A percentile compares a stretch with the other conserved stretches of the same genome.
Conservation (phyloP, 1,284 basidiomycete species). For the Agroathelia rolfsii region DNA sequence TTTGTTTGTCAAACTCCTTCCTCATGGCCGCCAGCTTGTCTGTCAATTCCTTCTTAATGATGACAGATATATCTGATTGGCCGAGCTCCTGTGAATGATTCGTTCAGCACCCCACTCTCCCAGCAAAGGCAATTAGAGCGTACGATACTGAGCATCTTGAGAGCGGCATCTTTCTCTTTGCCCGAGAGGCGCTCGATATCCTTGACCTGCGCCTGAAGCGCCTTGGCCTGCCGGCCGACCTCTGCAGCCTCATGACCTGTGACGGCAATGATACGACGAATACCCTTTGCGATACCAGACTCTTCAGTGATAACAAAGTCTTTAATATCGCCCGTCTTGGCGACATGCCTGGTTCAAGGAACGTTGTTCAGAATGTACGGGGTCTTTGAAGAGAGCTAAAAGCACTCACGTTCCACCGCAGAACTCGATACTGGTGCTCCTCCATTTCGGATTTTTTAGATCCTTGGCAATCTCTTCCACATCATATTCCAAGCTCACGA, state of each 20-base stretch:
- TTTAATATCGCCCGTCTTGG: constrained; percentile 92
- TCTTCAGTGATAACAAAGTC: constrained; percentile 93
- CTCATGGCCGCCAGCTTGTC: constrained; percentile 66
- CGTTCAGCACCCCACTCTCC: constrained; percentile 1
- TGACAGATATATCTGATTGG: constrained; percentile 80
- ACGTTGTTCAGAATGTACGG: constrained; percentile 5
- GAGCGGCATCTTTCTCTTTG: constrained; percentile 75
- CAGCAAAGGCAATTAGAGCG: constrained; percentile 16
- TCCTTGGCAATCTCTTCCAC: constrained; percentile 82
- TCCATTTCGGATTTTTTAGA: constrained; percentile 85
- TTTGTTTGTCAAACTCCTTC: constrained; percentile 79
- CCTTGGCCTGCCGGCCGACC: constrained; percentile 64
- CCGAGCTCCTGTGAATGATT: constrained; percentile 64
- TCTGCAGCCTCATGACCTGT: constrained; percentile 90
- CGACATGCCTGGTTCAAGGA: constrained; percentile 62
- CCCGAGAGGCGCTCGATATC: constrained; percentile 57
- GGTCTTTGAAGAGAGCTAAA: constrained; percentile 3
- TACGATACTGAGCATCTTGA: constrained; percentile 78
- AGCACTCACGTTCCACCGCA: constrained; percentile 89
- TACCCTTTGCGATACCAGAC: constrained; percentile 96
- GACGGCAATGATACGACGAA: constrained; percentile 88
- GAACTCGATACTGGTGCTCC: constrained; percentile 87
- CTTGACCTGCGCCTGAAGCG: constrained; percentile 57
- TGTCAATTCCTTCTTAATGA: constrained; percentile 75
- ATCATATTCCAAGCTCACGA: constrained; percentile 84